These are phyloP conservation scores for Pinus taeda DNA, from an alignment of 75 land plant genomes.

Conservation along the genomic window DNA sequence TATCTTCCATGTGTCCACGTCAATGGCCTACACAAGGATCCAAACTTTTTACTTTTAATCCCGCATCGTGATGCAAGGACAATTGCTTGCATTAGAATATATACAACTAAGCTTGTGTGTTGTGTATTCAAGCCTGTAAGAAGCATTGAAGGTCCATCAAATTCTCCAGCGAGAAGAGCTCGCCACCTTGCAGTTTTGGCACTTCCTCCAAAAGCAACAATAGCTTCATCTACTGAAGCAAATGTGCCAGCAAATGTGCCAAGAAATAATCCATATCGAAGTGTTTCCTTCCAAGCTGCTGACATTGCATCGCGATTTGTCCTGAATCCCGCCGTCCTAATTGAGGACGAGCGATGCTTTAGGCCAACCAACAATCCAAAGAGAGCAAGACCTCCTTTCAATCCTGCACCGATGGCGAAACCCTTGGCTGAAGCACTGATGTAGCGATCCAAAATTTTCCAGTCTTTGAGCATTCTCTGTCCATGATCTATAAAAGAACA, in stretches of 20 bases:
- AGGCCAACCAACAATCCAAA: constrained; percentile 59
- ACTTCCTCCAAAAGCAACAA: constrained; percentile 73
- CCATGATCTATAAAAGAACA: constrained; percentile 1
- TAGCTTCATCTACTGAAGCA: constrained; percentile 76
- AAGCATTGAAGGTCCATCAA: too few species aligned
- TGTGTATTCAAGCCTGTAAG: too few species aligned
- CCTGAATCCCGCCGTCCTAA: constrained; percentile 25
- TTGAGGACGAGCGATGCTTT: constrained; percentile 16
- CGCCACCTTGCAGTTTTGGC: too few species aligned
- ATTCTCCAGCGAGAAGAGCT: too few species aligned
- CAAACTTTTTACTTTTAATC: too few species aligned
- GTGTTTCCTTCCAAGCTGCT: constrained; percentile 70
- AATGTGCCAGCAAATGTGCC: constrained; percentile 92
- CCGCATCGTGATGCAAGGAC: too few species aligned
- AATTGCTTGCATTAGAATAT: too few species aligned
- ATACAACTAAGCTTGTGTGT: too few species aligned
- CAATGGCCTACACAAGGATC: too few species aligned
- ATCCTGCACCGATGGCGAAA: constrained; percentile 79
- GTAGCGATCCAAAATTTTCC: constrained; percentile 64
- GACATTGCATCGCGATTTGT: constrained; percentile 47
- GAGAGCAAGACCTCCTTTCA: constrained; percentile 81
- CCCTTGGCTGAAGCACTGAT: constrained; percentile 74
- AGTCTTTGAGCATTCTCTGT: constrained; percentile 21
- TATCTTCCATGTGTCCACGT: too few species aligned
- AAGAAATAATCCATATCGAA: constrained; percentile 85